Base-by-base conservation (phyloP, 306 rosid species). In the Malus asiatica region DNA sequence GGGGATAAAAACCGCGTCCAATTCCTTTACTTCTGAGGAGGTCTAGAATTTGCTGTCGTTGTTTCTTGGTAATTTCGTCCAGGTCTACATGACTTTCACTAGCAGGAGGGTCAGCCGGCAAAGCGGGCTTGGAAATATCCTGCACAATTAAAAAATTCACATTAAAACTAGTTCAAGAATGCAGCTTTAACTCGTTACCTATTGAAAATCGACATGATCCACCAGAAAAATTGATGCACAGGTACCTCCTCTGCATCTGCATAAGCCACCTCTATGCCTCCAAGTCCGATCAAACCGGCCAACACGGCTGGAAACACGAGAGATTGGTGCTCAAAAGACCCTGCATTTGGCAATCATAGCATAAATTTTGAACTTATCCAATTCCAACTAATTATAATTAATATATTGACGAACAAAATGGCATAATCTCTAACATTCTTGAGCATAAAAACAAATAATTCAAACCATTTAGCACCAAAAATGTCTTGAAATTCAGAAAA, bases 1-100 rank as follows among this genome's bases (percentile, higher is more conserved):
- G 84, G 67, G 98, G 98, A 78, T 82, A 89, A 71, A 94, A 86
- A 69, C 93, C 88, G 52, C 48, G 59, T 46, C 51, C 77, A 30
- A 86, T 35, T 71, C 93, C 96, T 83, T 77, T 91, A 78, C 79
- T 78, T 69, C 64, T 79, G 52, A 90, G 87, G 80, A 81, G 80
- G 53, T 85, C 86, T 59, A 85, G 83, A 83, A 86, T 93, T 58
- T 84, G 75, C 74, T 70, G 71, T 2, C 90, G 89, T 55, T 90
- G 91, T 75, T 80, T 87, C 88, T 55, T 89, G 23, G 96, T 96
- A 53, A 52, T 80, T 51, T 78, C 91, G 67, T 89, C 91, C 81
- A 88, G 23, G 30, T 76, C 80, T 70, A 9, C 63, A 81, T 64
- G 68, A 63, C 40, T 63, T 63, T 11, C 51, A 44, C 38, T 79